Evolutionary conservation across 129 eudicot genomes (phyloP), one percentile per base, ranked within the genome.

Genomic region (Helichrysum umbraculigerum): DNA sequence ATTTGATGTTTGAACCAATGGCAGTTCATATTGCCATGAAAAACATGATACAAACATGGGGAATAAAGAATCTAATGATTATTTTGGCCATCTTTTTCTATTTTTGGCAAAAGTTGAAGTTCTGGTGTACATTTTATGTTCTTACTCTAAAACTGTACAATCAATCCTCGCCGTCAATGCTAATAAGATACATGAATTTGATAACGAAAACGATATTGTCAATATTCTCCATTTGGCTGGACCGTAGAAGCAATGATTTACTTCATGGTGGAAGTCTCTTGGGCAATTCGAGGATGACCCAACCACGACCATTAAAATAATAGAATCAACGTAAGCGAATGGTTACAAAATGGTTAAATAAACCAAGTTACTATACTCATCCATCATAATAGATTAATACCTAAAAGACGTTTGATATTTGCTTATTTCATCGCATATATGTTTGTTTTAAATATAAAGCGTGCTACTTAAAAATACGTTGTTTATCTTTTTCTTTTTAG

Each of bases 1-100:
- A 37, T 61, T 73, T 37, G 42, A 73, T 80, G 68, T 80, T 67
- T 58, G 79, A 68, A 73, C 70, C 60, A 7, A 25, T 70, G 70
- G 71, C 52, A 77, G 47, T 47, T 41, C 7, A 68, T 75, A 63
- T 78, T 30, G 39, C 62, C 71, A 70, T 78, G 25, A 39, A 41
- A n/a, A 54, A n/a, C 25, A 54, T 54, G 60, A 54, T 54, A 54
- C 9, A 0, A 54, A 57, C 29, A 19, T 57, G 28, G 29, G 62
- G 7, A 57, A 57, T 56, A 56, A 56, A 16, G 8, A 56, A 56
- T 16, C 12, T 19, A 57, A 57, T 19, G 29, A 57, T 57, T 47
- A 47, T 12, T 47, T 47, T 47, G 28, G 29, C 29, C 5, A 57
- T 57, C 12, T 57, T 57, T 57, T 57, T 19, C 54, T 47, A 14